Evolutionary conservation across 345 rosid genomes (phyloP).

Genomic region (Linum trigynum): DNA sequence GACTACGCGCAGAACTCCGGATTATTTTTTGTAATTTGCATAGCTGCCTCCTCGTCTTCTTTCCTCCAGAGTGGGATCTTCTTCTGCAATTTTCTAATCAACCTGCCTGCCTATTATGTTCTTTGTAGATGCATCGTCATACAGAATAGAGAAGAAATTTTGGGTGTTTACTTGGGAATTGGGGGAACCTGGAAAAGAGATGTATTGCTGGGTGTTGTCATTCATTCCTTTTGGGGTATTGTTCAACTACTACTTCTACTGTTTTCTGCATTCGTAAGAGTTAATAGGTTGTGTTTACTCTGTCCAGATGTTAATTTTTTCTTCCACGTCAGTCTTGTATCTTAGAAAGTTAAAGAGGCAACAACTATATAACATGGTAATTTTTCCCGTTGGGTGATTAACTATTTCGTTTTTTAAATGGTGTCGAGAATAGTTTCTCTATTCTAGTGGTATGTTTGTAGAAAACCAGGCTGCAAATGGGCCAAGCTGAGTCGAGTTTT

Average conservation of each 20-base stretch:
- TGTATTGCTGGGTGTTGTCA: slow-evolving; percentile 16
- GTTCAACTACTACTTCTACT: slow-evolving; percentile 10
- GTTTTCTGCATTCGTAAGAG: slow-evolving; percentile 19
- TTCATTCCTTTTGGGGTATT: slow-evolving; percentile 18
- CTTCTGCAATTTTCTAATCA: neutral
- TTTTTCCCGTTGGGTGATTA: slow-evolving; percentile 5
- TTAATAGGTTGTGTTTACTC: slow-evolving; percentile 16
- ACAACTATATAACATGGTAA: slow-evolving; percentile 21
- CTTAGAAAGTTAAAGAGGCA: slow-evolving; percentile 15
- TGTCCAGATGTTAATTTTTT: neutral
- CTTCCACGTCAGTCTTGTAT: slow-evolving; percentile 12
- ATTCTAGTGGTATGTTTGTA: too few species aligned
- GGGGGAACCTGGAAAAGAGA: slow-evolving; percentile 9
- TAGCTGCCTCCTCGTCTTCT: neutral
- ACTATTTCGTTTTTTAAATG: neutral
- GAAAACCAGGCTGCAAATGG: too few species aligned
- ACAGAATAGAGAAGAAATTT: slow-evolving; percentile 14
- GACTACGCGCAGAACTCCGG: slow-evolving; percentile 8
- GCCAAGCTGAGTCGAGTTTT: too few species aligned
- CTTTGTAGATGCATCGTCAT: slow-evolving; percentile 37
- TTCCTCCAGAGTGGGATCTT: neutral
- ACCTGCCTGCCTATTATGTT: neutral
- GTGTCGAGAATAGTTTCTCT: too few species aligned
- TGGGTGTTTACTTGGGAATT: slow-evolving; percentile 20
- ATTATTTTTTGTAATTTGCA: slow-evolving; percentile 7